Evolutionary conservation across 495 filamentous ascomycete genomes (phyloP).

Genomic region (Xylaria flabelliformis): DNA sequence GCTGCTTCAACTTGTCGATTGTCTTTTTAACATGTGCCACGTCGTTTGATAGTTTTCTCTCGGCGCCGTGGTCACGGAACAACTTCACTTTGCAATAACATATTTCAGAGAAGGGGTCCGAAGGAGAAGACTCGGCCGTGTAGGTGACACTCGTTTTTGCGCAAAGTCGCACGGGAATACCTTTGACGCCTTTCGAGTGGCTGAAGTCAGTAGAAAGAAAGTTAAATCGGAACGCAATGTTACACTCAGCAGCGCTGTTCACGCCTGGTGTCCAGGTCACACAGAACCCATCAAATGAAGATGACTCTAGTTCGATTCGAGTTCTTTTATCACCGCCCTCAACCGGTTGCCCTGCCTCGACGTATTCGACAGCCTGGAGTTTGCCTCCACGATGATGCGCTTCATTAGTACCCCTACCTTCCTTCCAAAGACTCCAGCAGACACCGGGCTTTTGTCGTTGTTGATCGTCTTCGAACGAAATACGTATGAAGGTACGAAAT

Average conservation of each 20-base stretch:
- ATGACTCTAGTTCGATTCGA: slow-evolving; percentile 76
- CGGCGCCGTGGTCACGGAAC: slow-evolving; percentile 94
- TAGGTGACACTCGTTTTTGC: slow-evolving; percentile 79
- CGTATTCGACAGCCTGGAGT: slow-evolving; percentile 90
- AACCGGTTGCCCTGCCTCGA: slow-evolving; percentile 74
- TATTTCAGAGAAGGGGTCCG: slow-evolving; percentile 61
- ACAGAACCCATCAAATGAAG: slow-evolving; percentile 91
- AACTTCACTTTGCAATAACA: slow-evolving; percentile 96
- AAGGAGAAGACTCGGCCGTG: slow-evolving; percentile 51
- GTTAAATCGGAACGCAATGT: slow-evolving; percentile 90
- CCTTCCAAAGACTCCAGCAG: slow-evolving; percentile 97
- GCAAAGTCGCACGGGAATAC: slow-evolving; percentile 90
- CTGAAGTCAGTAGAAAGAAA: slow-evolving; percentile 98
- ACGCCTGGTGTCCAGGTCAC: slow-evolving; percentile 82
- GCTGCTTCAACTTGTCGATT: slow-evolving; percentile 89
- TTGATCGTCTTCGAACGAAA: slow-evolving; percentile 94
- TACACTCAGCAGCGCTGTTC: slow-evolving; percentile 70
- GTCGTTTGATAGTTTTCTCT: slow-evolving; percentile 94
- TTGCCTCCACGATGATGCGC: slow-evolving; percentile 87
- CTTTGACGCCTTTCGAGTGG: slow-evolving; percentile 97
- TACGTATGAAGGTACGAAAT: slow-evolving; percentile 86
- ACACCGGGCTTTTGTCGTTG: slow-evolving; percentile 80
- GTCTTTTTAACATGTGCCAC: slow-evolving; percentile 91
- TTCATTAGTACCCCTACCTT: slow-evolving; percentile 86
- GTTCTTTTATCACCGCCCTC: slow-evolving; percentile 74